Evolutionary conservation across 345 rosid genomes (phyloP).

Genomic region (Salix dunnii): DNA sequence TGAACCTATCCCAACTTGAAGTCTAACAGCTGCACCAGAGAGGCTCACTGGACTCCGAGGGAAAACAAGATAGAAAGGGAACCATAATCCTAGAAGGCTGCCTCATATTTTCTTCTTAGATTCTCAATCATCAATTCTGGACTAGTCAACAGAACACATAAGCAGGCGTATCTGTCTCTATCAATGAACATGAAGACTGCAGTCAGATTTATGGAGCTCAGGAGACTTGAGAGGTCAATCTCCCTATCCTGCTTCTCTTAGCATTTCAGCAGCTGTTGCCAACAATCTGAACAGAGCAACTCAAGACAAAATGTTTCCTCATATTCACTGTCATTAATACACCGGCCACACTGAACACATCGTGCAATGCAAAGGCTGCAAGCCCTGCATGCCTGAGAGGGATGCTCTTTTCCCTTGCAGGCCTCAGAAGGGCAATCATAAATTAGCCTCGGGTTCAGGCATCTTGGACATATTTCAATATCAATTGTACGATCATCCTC

Average conservation of each 20-base stretch:
- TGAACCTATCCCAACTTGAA: slow-evolving; percentile 3
- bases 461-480: slow-evolving; percentile 84
- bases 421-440: slow-evolving; percentile 87
- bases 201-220: slow-evolving; percentile 17
- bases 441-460: slow-evolving; percentile 67
- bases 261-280: slow-evolving; percentile 24
- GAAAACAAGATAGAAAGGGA: slow-evolving; percentile 7
- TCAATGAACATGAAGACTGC: slow-evolving; percentile 36
- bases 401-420: slow-evolving; percentile 52
- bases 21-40: slow-evolving; percentile 10
- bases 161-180: slow-evolving; percentile 22
- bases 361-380: slow-evolving; percentile 79
- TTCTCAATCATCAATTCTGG: slow-evolving; percentile 13
- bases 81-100: slow-evolving; percentile 1
- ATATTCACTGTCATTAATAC: slow-evolving; percentile 70
- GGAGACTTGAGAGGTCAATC: slow-evolving; percentile 19
- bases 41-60: slow-evolving; percentile 5
- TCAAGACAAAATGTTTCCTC: slow-evolving; percentile 87
- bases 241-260: slow-evolving; percentile 34
- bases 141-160: slow-evolving; percentile 9
- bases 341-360: slow-evolving; percentile 81
- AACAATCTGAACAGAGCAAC: slow-evolving; percentile 67
- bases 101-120: slow-evolving; percentile 7
- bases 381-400: slow-evolving; percentile 60
- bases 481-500: slow-evolving; percentile 75